Evolutionary conservation across 768 basidiomycete species (phyloP).

Genomic region (Serendipita vermifera): DNA sequence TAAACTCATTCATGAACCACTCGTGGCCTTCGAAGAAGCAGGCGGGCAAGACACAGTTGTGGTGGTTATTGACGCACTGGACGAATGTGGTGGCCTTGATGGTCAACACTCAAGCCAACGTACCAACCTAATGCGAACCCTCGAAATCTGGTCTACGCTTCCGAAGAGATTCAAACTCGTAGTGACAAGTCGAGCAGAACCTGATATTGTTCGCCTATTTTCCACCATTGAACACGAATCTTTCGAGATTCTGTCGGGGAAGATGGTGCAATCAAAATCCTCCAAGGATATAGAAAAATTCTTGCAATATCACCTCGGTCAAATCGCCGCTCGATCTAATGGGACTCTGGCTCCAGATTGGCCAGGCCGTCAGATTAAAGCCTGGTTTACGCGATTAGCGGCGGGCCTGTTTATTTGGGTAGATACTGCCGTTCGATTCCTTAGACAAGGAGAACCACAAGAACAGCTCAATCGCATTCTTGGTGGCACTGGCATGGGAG

Average conservation of each 20-base stretch:
- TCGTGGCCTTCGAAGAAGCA: no score
- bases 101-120: no score
- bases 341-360: not conserved
- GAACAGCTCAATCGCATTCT: not conserved
- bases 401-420: slow-evolving; percentile 3
- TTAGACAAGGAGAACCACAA: not conserved
- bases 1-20: no score
- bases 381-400: not conserved
- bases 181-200: slow-evolving; percentile 4
- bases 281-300: not conserved
- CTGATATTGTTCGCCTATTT: not conserved
- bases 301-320: not conserved
- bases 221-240: no score
- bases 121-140: not conserved
- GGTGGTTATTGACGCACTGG: no score
- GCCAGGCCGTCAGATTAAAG: not conserved
- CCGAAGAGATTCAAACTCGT: not conserved
- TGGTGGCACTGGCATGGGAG: not conserved
- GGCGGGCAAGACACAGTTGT: no score
- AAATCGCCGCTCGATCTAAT: not conserved
- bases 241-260: not conserved
- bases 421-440: not conserved
- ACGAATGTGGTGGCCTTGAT: no score
- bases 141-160: slow-evolving; percentile 1
- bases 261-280: not conserved